Base-by-base conservation (phyloP, 805 yeast species). In the Pichia paraexigua region DNA sequence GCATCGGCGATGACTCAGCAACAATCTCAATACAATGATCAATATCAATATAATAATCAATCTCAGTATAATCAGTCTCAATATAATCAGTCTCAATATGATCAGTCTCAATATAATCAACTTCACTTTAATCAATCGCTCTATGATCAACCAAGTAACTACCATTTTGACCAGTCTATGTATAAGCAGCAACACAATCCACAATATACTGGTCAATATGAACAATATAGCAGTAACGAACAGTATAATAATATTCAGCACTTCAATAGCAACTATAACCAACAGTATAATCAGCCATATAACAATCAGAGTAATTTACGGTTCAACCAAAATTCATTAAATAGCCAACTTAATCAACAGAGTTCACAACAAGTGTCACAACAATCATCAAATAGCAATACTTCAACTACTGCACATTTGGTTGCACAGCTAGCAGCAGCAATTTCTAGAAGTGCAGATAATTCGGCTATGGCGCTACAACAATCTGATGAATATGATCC, bases 221-320 rank as follows among this genome's bases (percentile, higher is more conserved):
- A 30, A 32, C 55, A 50, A 24, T 39, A 41, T 41, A 47, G 45
- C 32, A 28, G n/a, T n/a, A n/a, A n/a, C n/a, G 50, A 30, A 32
- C 55, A 50, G 21, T 39, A 41, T 41, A 47, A 30, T 13, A 51
- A 25, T 35, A 45, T 21, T 53, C 54, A 32, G 22, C 43, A 25
- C 15, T 27, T n/a, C 25, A 17, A 17, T 22, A 53, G 45, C 47
- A 46, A 30, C n/a, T 30, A 30, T 15, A 30, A 30, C n/a, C 35
- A 30, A 30, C 35, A 30, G 13, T 30, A 50, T 21, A 58, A 53
- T 46, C 56, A 47, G 21, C 61, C 53, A 39, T 55, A 46, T 50
- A 54, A 42, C 52, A 60, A 51, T 55, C 53, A 32, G 55, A 54
- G 40, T 43, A 65, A 61, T 28, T 60, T 55, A 32, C 55, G 51